phyloP scores from a whole-genome alignment of 257 asterid species.

The Lithospermum erythrorhizon region DNA sequence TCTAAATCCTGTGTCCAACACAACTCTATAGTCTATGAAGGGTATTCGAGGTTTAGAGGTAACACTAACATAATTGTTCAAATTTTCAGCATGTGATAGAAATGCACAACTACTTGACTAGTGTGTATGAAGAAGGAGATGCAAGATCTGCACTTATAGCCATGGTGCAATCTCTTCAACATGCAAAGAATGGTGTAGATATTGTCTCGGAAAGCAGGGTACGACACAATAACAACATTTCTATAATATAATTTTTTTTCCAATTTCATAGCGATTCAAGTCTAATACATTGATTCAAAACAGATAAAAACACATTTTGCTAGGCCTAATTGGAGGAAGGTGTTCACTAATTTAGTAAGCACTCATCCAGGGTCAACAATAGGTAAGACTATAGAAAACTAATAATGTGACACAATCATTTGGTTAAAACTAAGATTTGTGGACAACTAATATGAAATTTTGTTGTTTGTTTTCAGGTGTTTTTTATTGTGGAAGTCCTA shows the following conservation, averaged over 20 bases:
- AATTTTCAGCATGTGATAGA: constrained; percentile 59
- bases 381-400: constrained; percentile 27
- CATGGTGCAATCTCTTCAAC: constrained; percentile 92
- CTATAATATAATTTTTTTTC: too few relatives aligned
- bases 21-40: too few relatives aligned
- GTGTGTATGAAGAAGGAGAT: constrained; percentile 93
- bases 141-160: constrained; percentile 88
- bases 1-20: too few relatives aligned
- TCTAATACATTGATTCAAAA: constrained; percentile 5
- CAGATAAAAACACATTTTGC: constrained; percentile 92
- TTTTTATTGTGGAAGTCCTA: constrained; percentile 81
- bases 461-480: constrained; percentile 43
- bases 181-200: constrained; percentile 82
- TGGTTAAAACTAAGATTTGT: too few relatives aligned
- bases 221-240: not conserved
- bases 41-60: too few relatives aligned
- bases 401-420: too few relatives aligned
- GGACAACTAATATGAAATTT: not conserved
- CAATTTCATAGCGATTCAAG: too few relatives aligned
- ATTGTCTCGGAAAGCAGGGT: constrained; percentile 84
- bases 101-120: constrained; percentile 87
- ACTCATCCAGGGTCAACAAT: constrained; percentile 55
- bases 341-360: constrained; percentile 44
- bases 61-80: not conserved
- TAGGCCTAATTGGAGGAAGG: constrained; percentile 86